phyloP scores from a whole-genome alignment of 805 yeast genomes.

The Candida loeiensis region DNA sequence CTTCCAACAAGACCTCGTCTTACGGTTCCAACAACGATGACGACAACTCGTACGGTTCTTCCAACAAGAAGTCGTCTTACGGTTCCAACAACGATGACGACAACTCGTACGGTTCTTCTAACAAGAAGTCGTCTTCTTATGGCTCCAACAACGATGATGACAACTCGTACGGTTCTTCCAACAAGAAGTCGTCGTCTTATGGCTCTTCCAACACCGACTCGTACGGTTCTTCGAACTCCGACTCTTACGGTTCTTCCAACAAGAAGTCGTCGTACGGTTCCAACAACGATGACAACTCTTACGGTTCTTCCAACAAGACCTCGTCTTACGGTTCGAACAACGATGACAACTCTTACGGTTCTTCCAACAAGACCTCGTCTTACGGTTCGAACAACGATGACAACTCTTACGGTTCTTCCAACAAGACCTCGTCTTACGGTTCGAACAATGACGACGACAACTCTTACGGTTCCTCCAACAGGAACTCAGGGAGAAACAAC shows the following conservation, averaged over 20 bases:
- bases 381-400: slow-evolving; percentile 16
- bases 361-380: slow-evolving; percentile 17
- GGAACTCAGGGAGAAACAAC: no score
- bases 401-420: slow-evolving; percentile 18
- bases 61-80: slow-evolving; percentile 19
- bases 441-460: slow-evolving; percentile 11
- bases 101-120: slow-evolving; percentile 19
- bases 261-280: slow-evolving; percentile 19
- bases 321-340: slow-evolving; percentile 19
- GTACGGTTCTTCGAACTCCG: slow-evolving; percentile 20
- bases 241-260: slow-evolving; percentile 13
- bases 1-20: slow-evolving; percentile 16
- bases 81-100: slow-evolving; percentile 16
- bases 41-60: slow-evolving; percentile 18
- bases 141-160: slow-evolving; percentile 21
- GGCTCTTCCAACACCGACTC: slow-evolving; percentile 15
- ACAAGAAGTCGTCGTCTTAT: slow-evolving; percentile 9
- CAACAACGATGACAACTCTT: slow-evolving; percentile 16
- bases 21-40: slow-evolving; percentile 17
- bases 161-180: slow-evolving; percentile 14
- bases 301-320: slow-evolving; percentile 18
- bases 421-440: slow-evolving; percentile 13
- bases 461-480: slow-evolving; percentile 18
- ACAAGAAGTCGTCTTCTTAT: slow-evolving; percentile 19
- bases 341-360: slow-evolving; percentile 21